Evolutionary conservation across 345 rosid genomes (phyloP).

Genomic region (Hypericum perforatum): DNA sequence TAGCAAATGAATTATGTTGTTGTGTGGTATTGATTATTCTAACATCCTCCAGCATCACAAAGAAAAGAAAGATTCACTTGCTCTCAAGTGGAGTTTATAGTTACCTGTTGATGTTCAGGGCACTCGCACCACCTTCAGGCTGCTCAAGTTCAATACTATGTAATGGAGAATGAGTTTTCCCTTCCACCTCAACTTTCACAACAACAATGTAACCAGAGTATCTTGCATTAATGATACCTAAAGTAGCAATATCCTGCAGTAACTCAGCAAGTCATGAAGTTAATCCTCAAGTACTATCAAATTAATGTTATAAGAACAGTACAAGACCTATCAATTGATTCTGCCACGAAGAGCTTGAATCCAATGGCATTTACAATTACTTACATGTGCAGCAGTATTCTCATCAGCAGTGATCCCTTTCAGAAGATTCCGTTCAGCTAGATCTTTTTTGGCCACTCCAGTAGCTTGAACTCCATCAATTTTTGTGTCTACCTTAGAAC

Average conservation of each 20-base stretch:
- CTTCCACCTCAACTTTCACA: conserved; percentile 59
- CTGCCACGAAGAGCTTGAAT: conserved; percentile 10
- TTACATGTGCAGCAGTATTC: conserved; percentile 91
- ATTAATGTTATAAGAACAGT: background rate
- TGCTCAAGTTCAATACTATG: conserved; percentile 73
- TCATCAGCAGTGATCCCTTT: conserved; percentile 98
- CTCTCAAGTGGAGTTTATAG: background rate
- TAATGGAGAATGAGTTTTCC: conserved; percentile 35
- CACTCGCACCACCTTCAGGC: conserved; percentile 97
- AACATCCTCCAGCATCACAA: no score
- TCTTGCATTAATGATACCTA: conserved; percentile 72
- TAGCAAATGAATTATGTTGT: no score
- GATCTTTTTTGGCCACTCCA: conserved; percentile 45
- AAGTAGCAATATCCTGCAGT: conserved; percentile 68
- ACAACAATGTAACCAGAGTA: conserved; percentile 75
- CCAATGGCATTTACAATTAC: conserved; percentile 21
- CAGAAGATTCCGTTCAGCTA: conserved; percentile 69
- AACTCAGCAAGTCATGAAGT: conserved; percentile 11
- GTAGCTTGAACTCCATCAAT: conserved; percentile 73
- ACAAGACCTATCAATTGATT: background rate
- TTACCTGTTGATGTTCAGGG: conserved; percentile 91
- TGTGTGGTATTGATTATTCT: no score
- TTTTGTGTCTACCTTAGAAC: conserved; percentile 82
- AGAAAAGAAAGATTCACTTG: no score
- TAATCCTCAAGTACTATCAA: conserved; percentile 4